Percentiles rank a stretch among this genome's conserved stretches.
Evolutionary conservation across 108 stramenopile genomes (phyloP).

Genomic region (Nannochloropsis gaditana): DNA sequence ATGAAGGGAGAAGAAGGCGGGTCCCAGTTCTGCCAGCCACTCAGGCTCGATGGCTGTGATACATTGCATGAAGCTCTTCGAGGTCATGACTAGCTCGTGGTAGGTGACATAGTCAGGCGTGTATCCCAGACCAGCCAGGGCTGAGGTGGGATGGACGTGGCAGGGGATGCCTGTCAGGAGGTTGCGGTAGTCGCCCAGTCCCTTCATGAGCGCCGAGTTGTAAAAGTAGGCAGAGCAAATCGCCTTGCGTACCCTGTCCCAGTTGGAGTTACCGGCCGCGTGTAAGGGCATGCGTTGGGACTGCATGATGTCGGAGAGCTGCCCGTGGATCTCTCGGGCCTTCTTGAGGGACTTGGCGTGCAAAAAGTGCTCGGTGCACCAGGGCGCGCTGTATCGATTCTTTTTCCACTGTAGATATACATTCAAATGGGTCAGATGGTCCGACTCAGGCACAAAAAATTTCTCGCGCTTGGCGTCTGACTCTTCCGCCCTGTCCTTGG

Average conservation of each 20-base stretch:
- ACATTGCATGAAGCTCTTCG: constrained; percentile 97
- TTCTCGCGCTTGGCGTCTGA: constrained; percentile 95
- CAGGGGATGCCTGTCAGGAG: constrained; percentile 88
- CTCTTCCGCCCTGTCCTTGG: constrained; percentile 94
- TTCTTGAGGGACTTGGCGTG: constrained; percentile 93
- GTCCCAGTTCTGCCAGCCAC: constrained; percentile 97
- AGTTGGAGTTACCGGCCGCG: constrained; percentile 68
- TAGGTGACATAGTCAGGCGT: constrained; percentile 98
- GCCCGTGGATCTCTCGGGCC: constrained; percentile 83
- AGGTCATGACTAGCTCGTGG: constrained; percentile 94
- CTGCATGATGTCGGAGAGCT: constrained; percentile 93
- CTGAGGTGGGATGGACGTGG: constrained; percentile 67
- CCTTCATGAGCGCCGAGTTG: constrained; percentile 92
- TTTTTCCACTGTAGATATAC: constrained; percentile 88
- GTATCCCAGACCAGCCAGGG: constrained; percentile 89
- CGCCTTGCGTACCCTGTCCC: constrained; percentile 93
- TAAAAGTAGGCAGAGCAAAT: constrained; percentile 99
- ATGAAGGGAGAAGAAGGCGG: constrained; percentile 88
- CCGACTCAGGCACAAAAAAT: constrained; percentile 98
- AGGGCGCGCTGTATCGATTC: constrained; percentile 79
- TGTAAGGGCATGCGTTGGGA: constrained; percentile 74
- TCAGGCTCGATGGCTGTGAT: constrained; percentile 96
- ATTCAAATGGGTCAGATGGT: constrained; percentile 93
- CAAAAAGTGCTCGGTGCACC: constrained; percentile 95
- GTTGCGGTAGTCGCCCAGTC: constrained; percentile 97